A percentile compares a stretch with the other conserved stretches of the same genome.
phyloP scores from a whole-genome alignment of 2,329 filamentous ascomycete species.

The Byssoonygena ceratinophila region DNA sequence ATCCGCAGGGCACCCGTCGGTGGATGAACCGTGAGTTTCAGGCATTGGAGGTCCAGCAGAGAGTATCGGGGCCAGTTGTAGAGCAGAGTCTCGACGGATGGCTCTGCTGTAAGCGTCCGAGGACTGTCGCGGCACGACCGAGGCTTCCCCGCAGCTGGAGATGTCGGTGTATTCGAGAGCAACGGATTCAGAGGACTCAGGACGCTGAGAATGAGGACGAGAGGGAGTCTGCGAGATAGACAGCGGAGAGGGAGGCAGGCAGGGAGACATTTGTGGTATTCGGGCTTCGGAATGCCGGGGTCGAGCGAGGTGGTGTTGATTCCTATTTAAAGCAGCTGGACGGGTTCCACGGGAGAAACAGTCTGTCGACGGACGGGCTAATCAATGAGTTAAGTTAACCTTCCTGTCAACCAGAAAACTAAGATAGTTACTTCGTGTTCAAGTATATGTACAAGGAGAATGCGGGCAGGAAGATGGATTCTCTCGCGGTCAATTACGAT shows the following conservation, averaged over 20 bases:
- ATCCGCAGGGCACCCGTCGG: not conserved
- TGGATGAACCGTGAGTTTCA: not conserved
- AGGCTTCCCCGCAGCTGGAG: not conserved
- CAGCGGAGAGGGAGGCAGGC: slow-evolving; percentile 3
- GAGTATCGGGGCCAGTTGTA: not conserved
- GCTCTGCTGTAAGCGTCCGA: not conserved
- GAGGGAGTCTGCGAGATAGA: not conserved
- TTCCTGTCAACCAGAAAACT: no score
- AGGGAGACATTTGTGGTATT: not conserved
- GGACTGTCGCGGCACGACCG: not conserved
- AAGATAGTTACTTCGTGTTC: no score
- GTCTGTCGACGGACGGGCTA: no score
- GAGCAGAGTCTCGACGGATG: slow-evolving; percentile 1
- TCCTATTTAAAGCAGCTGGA: not conserved
- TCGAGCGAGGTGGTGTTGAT: not conserved
- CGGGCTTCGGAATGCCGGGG: not conserved
- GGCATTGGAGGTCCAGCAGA: not conserved
- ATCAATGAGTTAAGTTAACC: no score
- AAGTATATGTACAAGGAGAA: no score
- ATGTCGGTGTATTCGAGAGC: not conserved
- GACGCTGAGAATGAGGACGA: not conserved
- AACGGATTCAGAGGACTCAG: not conserved
- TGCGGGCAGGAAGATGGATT: not conserved
- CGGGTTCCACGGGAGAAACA: slow-evolving; percentile 3
- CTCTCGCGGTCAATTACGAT: not conserved